These are phyloP conservation scores for Pythium phragmiticola DNA, from an alignment of 352 stramenopile genomes.

Conservation along the genomic window DNA sequence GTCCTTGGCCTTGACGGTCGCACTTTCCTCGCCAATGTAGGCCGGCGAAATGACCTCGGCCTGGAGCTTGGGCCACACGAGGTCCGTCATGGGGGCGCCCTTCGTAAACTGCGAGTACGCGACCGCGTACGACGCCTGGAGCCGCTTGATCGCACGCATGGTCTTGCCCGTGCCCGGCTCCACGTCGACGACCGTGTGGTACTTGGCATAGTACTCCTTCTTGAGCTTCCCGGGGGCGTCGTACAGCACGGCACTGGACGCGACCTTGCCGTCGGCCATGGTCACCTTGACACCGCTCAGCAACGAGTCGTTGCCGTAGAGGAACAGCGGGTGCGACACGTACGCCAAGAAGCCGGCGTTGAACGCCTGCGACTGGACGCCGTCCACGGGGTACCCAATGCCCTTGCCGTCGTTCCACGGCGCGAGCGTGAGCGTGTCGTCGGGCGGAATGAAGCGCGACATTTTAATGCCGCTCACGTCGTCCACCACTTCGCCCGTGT, in stretches of 20 bases:
- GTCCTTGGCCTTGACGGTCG: slow-evolving; percentile 41
- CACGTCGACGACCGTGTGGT: slow-evolving; percentile 66
- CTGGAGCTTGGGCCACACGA: slow-evolving; percentile 51
- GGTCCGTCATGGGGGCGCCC: slow-evolving; percentile 53
- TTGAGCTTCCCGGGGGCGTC: slow-evolving; percentile 44
- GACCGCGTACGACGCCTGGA: slow-evolving; percentile 57
- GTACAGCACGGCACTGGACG: slow-evolving; percentile 47
- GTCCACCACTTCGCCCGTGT: slow-evolving; percentile 38
- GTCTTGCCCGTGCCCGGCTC: slow-evolving; percentile 71
- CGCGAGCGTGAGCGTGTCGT: slow-evolving; percentile 37
- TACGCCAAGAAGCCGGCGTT: slow-evolving; percentile 66
- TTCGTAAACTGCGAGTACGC: slow-evolving; percentile 37
- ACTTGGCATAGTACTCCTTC: slow-evolving; percentile 39
- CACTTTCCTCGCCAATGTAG: slow-evolving; percentile 61
- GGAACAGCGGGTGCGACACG: slow-evolving; percentile 66
- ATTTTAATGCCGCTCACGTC: slow-evolving; percentile 45
- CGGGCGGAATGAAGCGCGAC: slow-evolving; percentile 44
- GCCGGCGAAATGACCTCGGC: slow-evolving; percentile 58
- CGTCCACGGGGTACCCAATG: slow-evolving; percentile 56
- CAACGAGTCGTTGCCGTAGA: slow-evolving; percentile 57
- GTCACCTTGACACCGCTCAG: slow-evolving; percentile 54
- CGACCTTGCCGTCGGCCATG: slow-evolving; percentile 40
- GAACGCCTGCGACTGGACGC: slow-evolving; percentile 66
- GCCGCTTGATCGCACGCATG: slow-evolving; percentile 63
- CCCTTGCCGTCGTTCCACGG: slow-evolving; percentile 36